Percentiles rank a stretch among this genome's conserved stretches.
These are phyloP conservation scores for Pseudocercospora ulei DNA, from an alignment of 2,329 filamentous ascomycete species.

Conservation along the genomic window DNA sequence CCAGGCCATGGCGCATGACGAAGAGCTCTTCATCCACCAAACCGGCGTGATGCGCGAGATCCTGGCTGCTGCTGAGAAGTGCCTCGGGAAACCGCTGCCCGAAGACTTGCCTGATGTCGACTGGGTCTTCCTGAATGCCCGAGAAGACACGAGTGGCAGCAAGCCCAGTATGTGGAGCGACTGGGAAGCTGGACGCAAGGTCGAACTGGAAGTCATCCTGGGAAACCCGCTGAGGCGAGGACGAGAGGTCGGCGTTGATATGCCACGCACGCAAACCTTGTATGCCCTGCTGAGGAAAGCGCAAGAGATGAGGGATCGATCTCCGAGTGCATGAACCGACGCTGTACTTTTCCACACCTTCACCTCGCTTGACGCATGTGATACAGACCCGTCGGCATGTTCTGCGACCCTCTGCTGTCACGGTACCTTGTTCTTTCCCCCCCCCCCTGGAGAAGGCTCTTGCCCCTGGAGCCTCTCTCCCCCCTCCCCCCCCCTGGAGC, in stretches of 20 bases:
- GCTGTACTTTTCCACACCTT: too few species aligned
- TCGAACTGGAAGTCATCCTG: slow-evolving; percentile 63
- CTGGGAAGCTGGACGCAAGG: slow-evolving; percentile 54
- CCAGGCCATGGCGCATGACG: slow-evolving; percentile 54
- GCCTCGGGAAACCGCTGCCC: slow-evolving; percentile 53
- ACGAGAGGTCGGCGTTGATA: slow-evolving; percentile 50
- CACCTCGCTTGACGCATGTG: too few species aligned
- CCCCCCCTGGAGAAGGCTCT: too few species aligned
- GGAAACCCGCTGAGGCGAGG: slow-evolving; percentile 60
- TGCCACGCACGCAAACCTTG: slow-evolving; percentile 56
- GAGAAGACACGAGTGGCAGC: slow-evolving; percentile 53
- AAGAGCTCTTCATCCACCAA: slow-evolving; percentile 53
- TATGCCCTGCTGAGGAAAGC: slow-evolving; percentile 57
- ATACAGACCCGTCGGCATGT: too few species aligned
- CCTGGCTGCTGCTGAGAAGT: slow-evolving; percentile 51
- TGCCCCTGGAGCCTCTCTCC: too few species aligned
- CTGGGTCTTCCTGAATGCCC: slow-evolving; percentile 52
- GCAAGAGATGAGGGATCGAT: slow-evolving; percentile 43
- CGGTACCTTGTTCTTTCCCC: too few species aligned
- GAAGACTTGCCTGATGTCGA: slow-evolving; percentile 53
- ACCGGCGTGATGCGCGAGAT: slow-evolving; percentile 61
- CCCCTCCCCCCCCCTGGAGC: too few species aligned
- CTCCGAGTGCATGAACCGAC: too few species aligned
- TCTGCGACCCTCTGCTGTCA: too few species aligned
- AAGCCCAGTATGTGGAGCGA: slow-evolving; percentile 57